Base-by-base conservation (phyloP, 1,284 basidiomycete species). In the Ganoderma leucocontextum region DNA sequence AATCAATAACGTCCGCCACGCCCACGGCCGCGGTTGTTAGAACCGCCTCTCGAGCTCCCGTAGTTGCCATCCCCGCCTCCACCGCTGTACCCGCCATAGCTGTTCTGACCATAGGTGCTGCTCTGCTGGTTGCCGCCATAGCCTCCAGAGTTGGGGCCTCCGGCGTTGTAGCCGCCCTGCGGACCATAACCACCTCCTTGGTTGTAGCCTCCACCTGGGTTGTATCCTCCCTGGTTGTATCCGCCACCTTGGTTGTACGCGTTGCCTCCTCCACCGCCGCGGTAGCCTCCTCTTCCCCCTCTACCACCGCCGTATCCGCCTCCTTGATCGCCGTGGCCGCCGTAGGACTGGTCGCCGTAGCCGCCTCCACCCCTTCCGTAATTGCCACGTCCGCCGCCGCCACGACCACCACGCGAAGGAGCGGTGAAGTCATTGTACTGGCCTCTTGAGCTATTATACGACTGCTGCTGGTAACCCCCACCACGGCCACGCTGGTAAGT, bases 1-100 rank as follows among this genome's bases (percentile, higher is more conserved):
- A 25, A 62, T 83, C 78, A 84, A 70, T 81, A 78, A 8, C 81
- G 77, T 60, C 82, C 77, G 33, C 84, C 83, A 59, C 83, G 80
- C 12, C 83, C 83, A 57, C 83, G 76, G 6, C 83, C 81, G 66
- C 82, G 76, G 7, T 78, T 74, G 57, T 77, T 68, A 53, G 77
- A 74, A 13, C 73, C 73, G 22, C 75, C 75, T 29, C 74, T 68
- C 47, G 65, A 7, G 44, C 66, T 72, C 38, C 70, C 70, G 47
- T 72, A 73, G 13, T 67, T 69, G 15, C 73, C 72, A 35, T 72
- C 71, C 35, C 73, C 75, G 66, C 82, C 75, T 57, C 81, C 80
- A 57, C 69, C 72, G 41, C 71, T 71, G 60, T 71, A 70, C 58
- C 19, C 57, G 58, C 38, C 65, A 41, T 72, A 69, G 47, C 65